These are phyloP conservation scores for Pseudoperonospora humuli DNA, from an alignment of 352 stramenopile species.

Conservation along the genomic window DNA sequence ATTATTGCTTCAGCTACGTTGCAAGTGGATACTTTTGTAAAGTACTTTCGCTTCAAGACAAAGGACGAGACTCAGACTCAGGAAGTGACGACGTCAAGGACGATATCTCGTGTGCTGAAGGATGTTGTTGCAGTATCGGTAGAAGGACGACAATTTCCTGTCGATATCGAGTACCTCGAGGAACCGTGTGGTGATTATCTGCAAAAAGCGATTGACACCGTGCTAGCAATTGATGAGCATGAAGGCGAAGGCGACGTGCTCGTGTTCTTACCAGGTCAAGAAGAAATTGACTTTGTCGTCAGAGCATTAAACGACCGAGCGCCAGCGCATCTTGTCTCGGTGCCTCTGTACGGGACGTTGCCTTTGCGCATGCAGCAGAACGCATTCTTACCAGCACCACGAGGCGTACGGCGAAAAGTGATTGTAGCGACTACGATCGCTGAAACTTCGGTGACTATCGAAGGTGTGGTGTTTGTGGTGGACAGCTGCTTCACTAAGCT, in stretches of 20 bases:
- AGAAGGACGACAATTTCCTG: conserved; percentile 85
- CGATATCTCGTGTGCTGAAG: conserved; percentile 10
- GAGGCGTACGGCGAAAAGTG: conserved; percentile 61
- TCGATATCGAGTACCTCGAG: conserved; percentile 88
- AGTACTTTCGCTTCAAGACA: conserved; percentile 82
- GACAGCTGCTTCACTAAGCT: conserved; percentile 79
- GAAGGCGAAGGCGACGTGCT: conserved; percentile 89
- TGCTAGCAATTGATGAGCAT: conserved; percentile 55
- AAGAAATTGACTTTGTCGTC: conserved; percentile 92
- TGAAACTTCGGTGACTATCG: conserved; percentile 97
- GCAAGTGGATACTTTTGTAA: conserved; percentile 81
- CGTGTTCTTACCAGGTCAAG: conserved; percentile 91
- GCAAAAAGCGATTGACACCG: conserved; percentile 62
- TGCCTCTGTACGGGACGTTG: conserved; percentile 90
- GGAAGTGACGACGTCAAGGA: neutral
- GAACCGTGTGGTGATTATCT: conserved; percentile 63
- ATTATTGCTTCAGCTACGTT: conserved; percentile 78
- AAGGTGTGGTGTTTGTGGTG: conserved; percentile 87
- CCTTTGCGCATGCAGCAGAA: conserved; percentile 89
- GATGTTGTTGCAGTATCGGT: conserved; percentile 66
- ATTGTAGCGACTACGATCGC: conserved; percentile 90
- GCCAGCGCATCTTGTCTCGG: conserved; percentile 37
- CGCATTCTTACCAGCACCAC: conserved; percentile 81
- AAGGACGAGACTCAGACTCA: conserved; percentile 11
- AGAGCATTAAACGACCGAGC: conserved; percentile 41